phyloP scores from a whole-genome alignment of 495 filamentous ascomycete species.

The Aspergillus mulundensis region DNA sequence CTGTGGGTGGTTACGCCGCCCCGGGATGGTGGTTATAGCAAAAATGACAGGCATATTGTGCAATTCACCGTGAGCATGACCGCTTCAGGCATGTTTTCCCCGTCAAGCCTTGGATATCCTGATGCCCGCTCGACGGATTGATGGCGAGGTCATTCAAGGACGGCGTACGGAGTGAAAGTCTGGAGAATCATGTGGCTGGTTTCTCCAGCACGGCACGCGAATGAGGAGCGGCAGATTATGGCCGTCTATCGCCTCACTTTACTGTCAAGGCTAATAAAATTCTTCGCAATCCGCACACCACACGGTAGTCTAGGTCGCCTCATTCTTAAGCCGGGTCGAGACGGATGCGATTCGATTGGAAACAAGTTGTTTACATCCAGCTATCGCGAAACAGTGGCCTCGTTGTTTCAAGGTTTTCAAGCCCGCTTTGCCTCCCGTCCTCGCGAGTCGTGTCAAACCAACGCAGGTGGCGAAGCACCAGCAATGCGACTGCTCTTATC shows the following conservation, averaged over 20 bases:
- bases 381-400: slow-evolving; percentile 1
- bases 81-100: neutral
- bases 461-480: neutral
- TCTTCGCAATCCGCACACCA: neutral
- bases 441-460: neutral
- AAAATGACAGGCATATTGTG: neutral
- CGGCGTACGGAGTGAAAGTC: neutral
- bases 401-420: too few species aligned
- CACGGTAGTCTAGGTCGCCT: slow-evolving; percentile 15
- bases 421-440: neutral
- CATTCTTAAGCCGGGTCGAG: slow-evolving; percentile 6
- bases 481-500: neutral
- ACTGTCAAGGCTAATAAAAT: neutral
- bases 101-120: neutral
- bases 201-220: slow-evolving; percentile 4
- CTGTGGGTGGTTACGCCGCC: neutral
- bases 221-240: slow-evolving; percentile 3
- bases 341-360: slow-evolving; percentile 1
- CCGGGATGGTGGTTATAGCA: neutral
- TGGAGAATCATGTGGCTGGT: slow-evolving; percentile 8
- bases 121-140: neutral
- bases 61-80: neutral
- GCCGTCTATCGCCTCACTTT: slow-evolving; percentile 12
- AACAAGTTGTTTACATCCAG: slow-evolving; percentile 5
- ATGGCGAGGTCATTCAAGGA: neutral